Base-by-base conservation (phyloP, 1,284 basidiomycete genomes). In the Xerocomus amazonicus region DNA sequence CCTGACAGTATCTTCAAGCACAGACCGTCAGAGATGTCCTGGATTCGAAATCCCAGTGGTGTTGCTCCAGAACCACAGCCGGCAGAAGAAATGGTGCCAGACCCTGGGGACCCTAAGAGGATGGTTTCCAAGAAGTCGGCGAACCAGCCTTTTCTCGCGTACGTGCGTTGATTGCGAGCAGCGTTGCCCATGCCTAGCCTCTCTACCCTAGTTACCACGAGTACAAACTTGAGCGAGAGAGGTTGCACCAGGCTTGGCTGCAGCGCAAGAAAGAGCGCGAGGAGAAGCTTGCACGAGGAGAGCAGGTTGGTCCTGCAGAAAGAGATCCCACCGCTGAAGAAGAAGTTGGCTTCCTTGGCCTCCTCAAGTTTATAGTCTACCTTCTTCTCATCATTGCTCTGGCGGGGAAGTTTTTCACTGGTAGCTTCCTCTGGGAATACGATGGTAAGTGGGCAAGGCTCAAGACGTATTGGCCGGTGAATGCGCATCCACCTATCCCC, bases 71-170 rank as follows among this genome's bases (percentile, higher is more conserved):
- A 52, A 39, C 52, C 54, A 37, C 46, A 43, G n/a, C 36, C 60
- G 23, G 13, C 53, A 1, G 49, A 68, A 43, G 62, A 70, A 43
- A 60, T 69, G 67, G 64, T 69, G 0, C 60, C 61, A 52, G 83
- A 87, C 62, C 83, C 84, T 43, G 55, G 64, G 43, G 75, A 80
- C 53, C 79, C 80, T 3, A 73, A 74, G 52, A 76, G 84, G 58
- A 78, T 81, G 77, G 87, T 92, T 37, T 78, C 83, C 33, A 80
- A 79, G 54, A 92, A 91, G 70, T 67, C 78, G 48, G 87, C 90
- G 32, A 92, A 92, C 70, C 74, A 78, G 55, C 90, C 90, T 17
- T 92, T 90, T 68, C 77, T 92, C 44, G 81, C 81, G 84, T 91
- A 71, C 57, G 87, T 80, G 26, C 37, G 45, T 37, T 45, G 12